phyloP scores from a whole-genome alignment of 768 basidiomycete genomes.

The Rhizopogon roseolus region DNA sequence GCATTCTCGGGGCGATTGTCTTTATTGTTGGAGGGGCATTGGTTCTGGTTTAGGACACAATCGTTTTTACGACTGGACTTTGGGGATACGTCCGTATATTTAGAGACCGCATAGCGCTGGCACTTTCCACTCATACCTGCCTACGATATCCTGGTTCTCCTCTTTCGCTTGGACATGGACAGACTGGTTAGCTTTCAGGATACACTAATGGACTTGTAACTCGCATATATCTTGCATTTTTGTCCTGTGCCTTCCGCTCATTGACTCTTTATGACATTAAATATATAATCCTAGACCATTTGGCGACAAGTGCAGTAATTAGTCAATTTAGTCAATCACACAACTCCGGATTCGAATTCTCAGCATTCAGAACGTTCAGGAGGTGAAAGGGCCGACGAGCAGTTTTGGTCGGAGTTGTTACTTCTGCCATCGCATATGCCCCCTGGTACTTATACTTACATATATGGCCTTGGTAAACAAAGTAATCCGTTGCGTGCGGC shows the following conservation, averaged over 20 bases:
- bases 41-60: slow-evolving; percentile 33
- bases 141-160: neutral
- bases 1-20: slow-evolving; percentile 40
- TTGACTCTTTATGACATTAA: slow-evolving; percentile 16
- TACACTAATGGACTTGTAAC: slow-evolving; percentile 16
- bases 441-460: neutral
- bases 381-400: too few species aligned
- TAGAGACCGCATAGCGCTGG: neutral
- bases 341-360: too few species aligned
- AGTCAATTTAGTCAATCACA: neutral
- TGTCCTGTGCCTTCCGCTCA: slow-evolving; percentile 16
- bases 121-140: neutral
- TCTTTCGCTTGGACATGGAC: slow-evolving; percentile 8
- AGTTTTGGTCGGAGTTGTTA: neutral
- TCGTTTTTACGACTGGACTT: neutral
- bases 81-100: neutral
- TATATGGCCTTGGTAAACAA: neutral
- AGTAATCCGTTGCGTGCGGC: neutral
- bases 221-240: slow-evolving; percentile 14
- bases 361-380: too few species aligned
- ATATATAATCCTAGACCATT: neutral
- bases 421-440: neutral
- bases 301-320: neutral
- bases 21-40: slow-evolving; percentile 46
- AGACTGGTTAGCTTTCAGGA: slow-evolving; percentile 2